Base-by-base conservation (phyloP, 2,329 filamentous ascomycete species). In the Phoma sp. region DNA sequence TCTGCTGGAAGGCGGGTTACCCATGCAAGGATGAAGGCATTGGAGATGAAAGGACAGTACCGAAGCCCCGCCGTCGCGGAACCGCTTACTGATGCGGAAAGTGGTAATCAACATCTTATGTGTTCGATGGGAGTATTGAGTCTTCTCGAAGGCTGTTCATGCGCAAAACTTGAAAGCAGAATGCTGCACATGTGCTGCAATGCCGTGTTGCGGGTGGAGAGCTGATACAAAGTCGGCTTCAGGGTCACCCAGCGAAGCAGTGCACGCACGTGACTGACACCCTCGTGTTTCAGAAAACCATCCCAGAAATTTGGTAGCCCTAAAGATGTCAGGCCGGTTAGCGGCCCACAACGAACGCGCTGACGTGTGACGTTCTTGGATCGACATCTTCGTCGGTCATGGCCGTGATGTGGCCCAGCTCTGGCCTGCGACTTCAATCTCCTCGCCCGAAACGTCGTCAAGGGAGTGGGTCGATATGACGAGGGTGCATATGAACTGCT, bases 21-120 rank as follows among this genome's bases (percentile, higher is more conserved):
- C 64, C 63, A 62, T 67, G 65, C 59, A 64, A 58, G 60, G 55
- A 51, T 60, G 33, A 38, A 52, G 44, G 56, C 46, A 46, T 56
- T 65, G 50, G 60, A 69, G 62, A 69, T 69, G 62, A 63, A 50
- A 68, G 63, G 66, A 67, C 50, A 51, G 35, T 51, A 39, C 35
- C 39, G 17, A 46, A 51, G 43, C 43, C 39, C 54, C 46, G 46
- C 52, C 31, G 25, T 12, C 41, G 40, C 46, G 37, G 52, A 25
- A 43, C 22, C 37, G 31, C 37, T 33, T 37, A 46, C 25, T 31
- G 27, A 38, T 29, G 37, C 46, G 37, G 32, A 22, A 38, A 36
- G 8, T 15, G 17, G n/a, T 24, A 15, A 44, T 32, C 32, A 46
- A 43, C 36, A 32, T 22, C 12, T 7, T 17, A 37, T 12, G 15